These are phyloP conservation scores for Boechera retrofracta DNA, from an alignment of 345 rosid species.

Conservation along the genomic window DNA sequence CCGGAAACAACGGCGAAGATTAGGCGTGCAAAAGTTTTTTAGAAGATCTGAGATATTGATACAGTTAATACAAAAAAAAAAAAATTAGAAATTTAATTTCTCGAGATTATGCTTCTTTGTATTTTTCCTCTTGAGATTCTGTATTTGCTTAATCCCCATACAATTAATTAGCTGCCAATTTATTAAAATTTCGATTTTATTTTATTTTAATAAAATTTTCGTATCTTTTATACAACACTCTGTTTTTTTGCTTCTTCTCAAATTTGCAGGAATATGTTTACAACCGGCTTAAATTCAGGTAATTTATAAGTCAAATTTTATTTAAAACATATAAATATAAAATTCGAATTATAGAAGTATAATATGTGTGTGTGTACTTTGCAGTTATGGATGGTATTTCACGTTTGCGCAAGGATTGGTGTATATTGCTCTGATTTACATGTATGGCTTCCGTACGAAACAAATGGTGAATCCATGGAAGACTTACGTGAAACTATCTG, in stretches of 20 bases:
- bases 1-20: conserved; percentile 4
- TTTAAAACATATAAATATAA: background rate
- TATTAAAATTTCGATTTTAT: background rate
- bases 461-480: conserved; percentile 93
- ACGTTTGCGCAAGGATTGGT: conserved; percentile 90
- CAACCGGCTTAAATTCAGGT: conserved; percentile 94
- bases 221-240: background rate
- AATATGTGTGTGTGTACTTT: conserved; percentile 27
- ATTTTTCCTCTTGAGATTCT: background rate
- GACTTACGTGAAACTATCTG: conserved; percentile 77
- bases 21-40: conserved; percentile 7
- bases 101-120: background rate
- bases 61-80: background rate
- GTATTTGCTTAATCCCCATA: background rate
- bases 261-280: conserved; percentile 82
- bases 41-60: background rate
- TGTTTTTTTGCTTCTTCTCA: background rate
- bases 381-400: conserved; percentile 94
- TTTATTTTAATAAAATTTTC: background rate
- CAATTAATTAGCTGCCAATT: background rate
- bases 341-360: background rate
- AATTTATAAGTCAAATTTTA: background rate
- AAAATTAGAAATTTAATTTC: background rate
- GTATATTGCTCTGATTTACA: conserved; percentile 66
- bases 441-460: conserved; percentile 80